Evolutionary conservation across 2,329 filamentous ascomycete genomes (phyloP), one percentile per base, ranked within the genome.

Genomic region (Microcyclosporella mali): DNA sequence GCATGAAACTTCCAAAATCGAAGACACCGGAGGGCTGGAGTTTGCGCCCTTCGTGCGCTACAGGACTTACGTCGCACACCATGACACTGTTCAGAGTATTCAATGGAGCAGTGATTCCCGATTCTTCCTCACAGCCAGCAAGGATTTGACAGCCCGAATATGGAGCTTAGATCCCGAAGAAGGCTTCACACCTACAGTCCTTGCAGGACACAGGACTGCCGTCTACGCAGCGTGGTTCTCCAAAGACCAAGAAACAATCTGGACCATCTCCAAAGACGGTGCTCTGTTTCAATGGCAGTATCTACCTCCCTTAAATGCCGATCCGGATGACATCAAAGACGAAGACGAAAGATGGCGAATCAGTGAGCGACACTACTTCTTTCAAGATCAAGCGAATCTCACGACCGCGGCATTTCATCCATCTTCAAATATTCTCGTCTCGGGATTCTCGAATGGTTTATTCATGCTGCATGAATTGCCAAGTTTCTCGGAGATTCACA

Each of bases 161-260:
- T 98, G 90, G 90, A 97, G 89, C 63, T 70, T 95, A 53, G 78
- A 94, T 54, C 76, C 82, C 1, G 88, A 95, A 58, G 85, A 90
- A 47, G 86, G 84, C 1, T 97, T 97, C 66, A 79, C 81, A 37
- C 88, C 90, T 1, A 98, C 92, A 1, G 87, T 89, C 12, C 70
- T 98, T 49, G 84, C 88, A 3, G 92, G 92, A 1, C 94, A 98
- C 67, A 82, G 88, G 62, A 88, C 95, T 65, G 83, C 79, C 12
- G 85, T 98, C 2, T 76, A 94, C 41, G 87, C 84, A n/a, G 89
- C 89, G n/a, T 98, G 88, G 81, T 98, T 98, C 62, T 94, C 89
- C 1, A 82, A 84, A 49, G 82, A 94, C 56, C 92, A 98, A 63
- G 94, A 98, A 68, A 87, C 80, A 33, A 94, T 98, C 41, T 98